phyloP scores from a whole-genome alignment of 441 rosid species.

The Syzygium malaccense region DNA sequence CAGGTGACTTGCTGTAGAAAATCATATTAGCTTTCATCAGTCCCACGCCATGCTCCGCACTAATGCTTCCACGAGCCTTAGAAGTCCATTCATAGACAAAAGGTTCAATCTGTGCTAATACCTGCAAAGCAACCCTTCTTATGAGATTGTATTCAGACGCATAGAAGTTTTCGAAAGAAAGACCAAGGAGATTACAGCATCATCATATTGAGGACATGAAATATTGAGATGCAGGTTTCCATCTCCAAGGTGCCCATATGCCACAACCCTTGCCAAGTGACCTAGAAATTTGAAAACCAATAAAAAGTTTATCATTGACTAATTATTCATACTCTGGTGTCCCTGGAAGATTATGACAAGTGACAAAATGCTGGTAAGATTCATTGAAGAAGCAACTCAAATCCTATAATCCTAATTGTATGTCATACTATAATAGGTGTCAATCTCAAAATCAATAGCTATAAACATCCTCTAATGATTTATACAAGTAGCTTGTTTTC shows the following conservation, averaged over 20 bases:
- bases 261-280: slow-evolving; percentile 63
- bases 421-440: not conserved
- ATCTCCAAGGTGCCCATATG: slow-evolving; percentile 93
- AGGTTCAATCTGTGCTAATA: slow-evolving; percentile 76
- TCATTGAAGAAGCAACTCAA: not conserved
- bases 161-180: not conserved
- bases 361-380: not conserved
- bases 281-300: slow-evolving; percentile 29
- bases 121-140: slow-evolving; percentile 25
- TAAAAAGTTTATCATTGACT: not conserved
- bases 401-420: not conserved
- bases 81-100: slow-evolving; percentile 95
- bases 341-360: not conserved
- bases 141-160: not conserved
- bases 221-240: slow-evolving; percentile 90
- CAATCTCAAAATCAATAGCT: not conserved
- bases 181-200: slow-evolving; percentile 35
- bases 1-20: slow-evolving; percentile 68
- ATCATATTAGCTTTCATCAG: slow-evolving; percentile 88
- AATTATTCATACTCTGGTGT: not conserved
- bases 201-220: slow-evolving; percentile 59
- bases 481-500: not conserved
- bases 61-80: slow-evolving; percentile 80
- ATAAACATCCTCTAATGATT: not conserved
- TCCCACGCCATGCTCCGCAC: slow-evolving; percentile 95